Conservation (phyloP, 495 filamentous ascomycete species). For the Hyaloscypha variabilis region DNA sequence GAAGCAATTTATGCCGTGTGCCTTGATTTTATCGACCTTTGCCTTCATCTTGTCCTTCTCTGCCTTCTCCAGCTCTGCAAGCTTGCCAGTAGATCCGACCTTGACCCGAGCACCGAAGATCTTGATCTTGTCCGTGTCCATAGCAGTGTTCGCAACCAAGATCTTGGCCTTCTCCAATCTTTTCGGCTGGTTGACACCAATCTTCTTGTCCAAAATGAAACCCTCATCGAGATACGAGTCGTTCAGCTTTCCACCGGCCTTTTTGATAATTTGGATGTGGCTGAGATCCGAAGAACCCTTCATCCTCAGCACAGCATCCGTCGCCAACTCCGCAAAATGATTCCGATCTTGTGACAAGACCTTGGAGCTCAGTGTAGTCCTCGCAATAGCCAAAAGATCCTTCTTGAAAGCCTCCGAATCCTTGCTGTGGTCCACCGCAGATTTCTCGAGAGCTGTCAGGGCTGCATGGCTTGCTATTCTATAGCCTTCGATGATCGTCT, state of each 20-base stretch:
- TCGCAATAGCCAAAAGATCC: slow-evolving; percentile 87
- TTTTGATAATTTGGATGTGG: slow-evolving; percentile 99
- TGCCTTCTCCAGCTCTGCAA: slow-evolving; percentile 95
- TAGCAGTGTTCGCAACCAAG: slow-evolving; percentile 93
- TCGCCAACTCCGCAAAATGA: slow-evolving; percentile 89
- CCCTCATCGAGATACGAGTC: slow-evolving; percentile 98
- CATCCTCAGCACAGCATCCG: slow-evolving; percentile 87
- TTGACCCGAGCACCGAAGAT: slow-evolving; percentile 97
- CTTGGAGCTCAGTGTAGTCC: slow-evolving; percentile 98
- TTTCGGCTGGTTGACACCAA: slow-evolving; percentile 98
- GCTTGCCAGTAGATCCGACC: slow-evolving; percentile 91
- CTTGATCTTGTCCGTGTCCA: slow-evolving; percentile 99
- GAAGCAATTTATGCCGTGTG: slow-evolving; percentile 99
- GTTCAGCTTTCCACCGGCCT: slow-evolving; percentile 93
- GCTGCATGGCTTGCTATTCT: slow-evolving; percentile 93
- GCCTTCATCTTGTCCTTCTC: slow-evolving; percentile 99
- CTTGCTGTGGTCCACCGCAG: slow-evolving; percentile 86
- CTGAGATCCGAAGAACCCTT: slow-evolving; percentile 92
- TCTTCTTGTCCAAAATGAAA: slow-evolving; percentile 98
- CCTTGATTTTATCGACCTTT: slow-evolving; percentile 98
- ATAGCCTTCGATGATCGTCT: slow-evolving; percentile 99
- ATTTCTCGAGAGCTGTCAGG: slow-evolving; percentile 77
- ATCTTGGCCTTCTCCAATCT: slow-evolving; percentile 97
- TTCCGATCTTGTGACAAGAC: slow-evolving; percentile 91
- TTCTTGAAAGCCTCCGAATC: slow-evolving; percentile 82